Conservation (phyloP, 2,329 filamentous ascomycete species). For the Trichoderma polysporum region DNA sequence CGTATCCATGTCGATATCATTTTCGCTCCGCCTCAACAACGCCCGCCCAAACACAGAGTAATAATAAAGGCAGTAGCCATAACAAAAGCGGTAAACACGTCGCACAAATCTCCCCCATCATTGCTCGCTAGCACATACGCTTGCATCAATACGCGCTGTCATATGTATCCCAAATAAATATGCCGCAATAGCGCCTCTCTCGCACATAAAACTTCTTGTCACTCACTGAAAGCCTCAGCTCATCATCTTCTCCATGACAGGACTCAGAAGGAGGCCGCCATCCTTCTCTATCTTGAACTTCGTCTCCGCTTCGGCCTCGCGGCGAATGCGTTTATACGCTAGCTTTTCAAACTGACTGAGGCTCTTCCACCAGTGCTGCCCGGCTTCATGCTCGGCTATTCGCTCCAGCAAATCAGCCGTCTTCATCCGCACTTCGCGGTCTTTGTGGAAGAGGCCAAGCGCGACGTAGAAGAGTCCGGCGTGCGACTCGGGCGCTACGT, state of each 20-base stretch:
- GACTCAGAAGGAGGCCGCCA: conserved; percentile 34
- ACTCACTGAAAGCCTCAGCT: conserved; percentile 40
- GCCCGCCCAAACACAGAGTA: background rate
- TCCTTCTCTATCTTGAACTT: conserved; percentile 48
- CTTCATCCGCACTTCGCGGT: conserved; percentile 72
- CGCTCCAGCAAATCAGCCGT: conserved; percentile 79
- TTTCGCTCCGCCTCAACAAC: background rate
- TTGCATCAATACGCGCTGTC: background rate
- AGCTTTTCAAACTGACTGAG: conserved; percentile 86
- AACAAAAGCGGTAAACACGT: background rate
- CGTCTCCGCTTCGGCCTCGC: conserved; percentile 59
- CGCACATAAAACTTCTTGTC: background rate
- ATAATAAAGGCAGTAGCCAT: background rate
- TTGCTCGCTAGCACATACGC: background rate
- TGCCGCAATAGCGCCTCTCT: background rate
- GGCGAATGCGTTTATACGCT: conserved; percentile 76
- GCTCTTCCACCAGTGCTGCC: conserved; percentile 86
- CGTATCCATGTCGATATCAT: background rate
- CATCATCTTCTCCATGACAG: conserved; percentile 47
- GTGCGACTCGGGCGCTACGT: conserved; percentile 79
- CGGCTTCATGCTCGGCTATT: conserved; percentile 82
- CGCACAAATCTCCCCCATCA: background rate
- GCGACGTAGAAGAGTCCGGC: conserved; percentile 88
- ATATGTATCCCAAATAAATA: conserved; percentile 13
- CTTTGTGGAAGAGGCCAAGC: conserved; percentile 88